Percentiles rank a stretch among this genome's conserved stretches.
Evolutionary conservation across 1,284 basidiomycete genomes (phyloP).

Genomic region (Apiotrichum siamense): DNA sequence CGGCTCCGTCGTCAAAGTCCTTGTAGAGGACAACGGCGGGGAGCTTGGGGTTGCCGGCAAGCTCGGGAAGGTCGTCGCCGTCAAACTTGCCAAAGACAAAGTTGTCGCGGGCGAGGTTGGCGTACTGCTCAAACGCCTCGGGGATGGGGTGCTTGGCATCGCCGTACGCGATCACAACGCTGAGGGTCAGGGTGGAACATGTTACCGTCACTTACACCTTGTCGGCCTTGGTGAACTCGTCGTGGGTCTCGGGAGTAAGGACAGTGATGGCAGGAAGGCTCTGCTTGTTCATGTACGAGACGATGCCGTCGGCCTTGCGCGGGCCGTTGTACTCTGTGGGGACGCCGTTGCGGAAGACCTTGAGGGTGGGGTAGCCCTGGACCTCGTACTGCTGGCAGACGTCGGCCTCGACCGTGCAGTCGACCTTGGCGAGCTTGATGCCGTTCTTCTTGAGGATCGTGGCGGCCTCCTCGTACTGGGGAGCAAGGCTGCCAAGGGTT

Average conservation of each 20-base stretch:
- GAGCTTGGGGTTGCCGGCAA: conserved; percentile 62
- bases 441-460: conserved; percentile 79
- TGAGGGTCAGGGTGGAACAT: conserved; percentile 12
- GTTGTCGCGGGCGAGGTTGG: conserved; percentile 82
- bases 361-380: conserved; percentile 60
- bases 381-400: conserved; percentile 79
- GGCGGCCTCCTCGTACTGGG: conserved; percentile 94
- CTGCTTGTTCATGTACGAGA: conserved; percentile 98
- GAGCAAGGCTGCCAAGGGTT: conserved; percentile 56
- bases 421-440: conserved; percentile 92
- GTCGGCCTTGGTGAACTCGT: conserved; percentile 84
- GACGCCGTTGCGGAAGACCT: conserved; percentile 85
- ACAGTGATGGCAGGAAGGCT: conserved; percentile 87
- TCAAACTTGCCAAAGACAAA: conserved; percentile 85
- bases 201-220: conserved; percentile 54
- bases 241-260: conserved; percentile 67
- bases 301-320: conserved; percentile 91
- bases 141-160: conserved; percentile 61
- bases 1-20: conserved; percentile 79
- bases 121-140: conserved; percentile 67
- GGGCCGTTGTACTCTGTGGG: conserved; percentile 76
- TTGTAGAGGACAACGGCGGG: conserved; percentile 92
- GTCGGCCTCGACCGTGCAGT: conserved; percentile 84
- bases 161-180: conserved; percentile 79
- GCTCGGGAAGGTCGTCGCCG: conserved; percentile 62